Evolutionary conservation across 345 rosid species (phyloP), one percentile per base, ranked within the genome.

Genomic region (Populus euphratica): DNA sequence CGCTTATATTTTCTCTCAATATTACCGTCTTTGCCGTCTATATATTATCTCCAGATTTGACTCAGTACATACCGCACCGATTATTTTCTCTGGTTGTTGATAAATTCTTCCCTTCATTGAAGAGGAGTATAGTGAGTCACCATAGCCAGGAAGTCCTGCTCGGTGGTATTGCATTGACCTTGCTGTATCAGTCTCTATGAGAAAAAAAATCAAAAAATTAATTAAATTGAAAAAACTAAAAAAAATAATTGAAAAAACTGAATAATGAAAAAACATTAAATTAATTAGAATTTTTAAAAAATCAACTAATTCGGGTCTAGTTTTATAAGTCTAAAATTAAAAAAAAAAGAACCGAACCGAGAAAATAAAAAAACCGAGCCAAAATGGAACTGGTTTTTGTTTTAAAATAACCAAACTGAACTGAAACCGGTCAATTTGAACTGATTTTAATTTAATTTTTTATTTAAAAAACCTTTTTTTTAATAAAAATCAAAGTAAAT

Each of bases 361-460:
- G 4, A 0, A 33, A 4, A 27, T 27, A 33, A 33, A 33, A 33
- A 33, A 33, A 33, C 5, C 5, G 0, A 4, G 36, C 0, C 0
- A 4, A 33, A 33, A 0, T 0, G 5, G 3, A 33, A 33, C 5
- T 4, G 5, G 0, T 33, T 33, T 33, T 33, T 33, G 0, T 33
- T 33, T 4, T 33, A 33, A 33, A 33, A 33, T 0, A 33, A 33
- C 5, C 35, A 33, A 33, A 33, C 0, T 3, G 0, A 33, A 33
- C 0, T 0, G 5, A 33, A 33, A 33, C 0, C 0, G 0, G 0
- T 33, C 0, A 4, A 0, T 33, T 4, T 33, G 0, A 33, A 33
- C 0, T 4, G 0, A 4, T 33, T 33, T 33, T 0, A 0, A 5
- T 33, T 33, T 2, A 3, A 0, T 33, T 33, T 33, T 33, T 33